These are phyloP conservation scores for Corylus avellana DNA, from an alignment of 306 rosid species.

Conservation along the genomic window DNA sequence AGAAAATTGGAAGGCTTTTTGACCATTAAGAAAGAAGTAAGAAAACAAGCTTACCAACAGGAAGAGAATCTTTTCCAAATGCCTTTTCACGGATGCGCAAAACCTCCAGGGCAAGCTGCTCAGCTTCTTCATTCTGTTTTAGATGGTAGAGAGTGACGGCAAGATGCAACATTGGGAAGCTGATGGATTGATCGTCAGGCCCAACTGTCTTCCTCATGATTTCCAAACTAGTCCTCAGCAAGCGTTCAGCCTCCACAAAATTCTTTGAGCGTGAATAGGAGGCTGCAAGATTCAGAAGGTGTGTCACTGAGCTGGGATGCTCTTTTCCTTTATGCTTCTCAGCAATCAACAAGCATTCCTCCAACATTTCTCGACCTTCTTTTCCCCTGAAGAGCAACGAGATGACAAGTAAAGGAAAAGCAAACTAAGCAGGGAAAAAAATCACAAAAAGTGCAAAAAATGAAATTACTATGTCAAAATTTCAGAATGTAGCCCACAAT, in stretches of 20 bases:
- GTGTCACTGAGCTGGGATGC: slow-evolving; percentile 68
- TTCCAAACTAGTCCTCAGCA: slow-evolving; percentile 68
- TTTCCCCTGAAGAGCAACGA: slow-evolving; percentile 52
- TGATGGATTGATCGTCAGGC: slow-evolving; percentile 65
- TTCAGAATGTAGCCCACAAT: neutral
- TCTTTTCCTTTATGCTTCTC: slow-evolving; percentile 72
- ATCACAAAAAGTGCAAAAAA: neutral
- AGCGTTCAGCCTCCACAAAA: slow-evolving; percentile 70
- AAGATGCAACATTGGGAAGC: slow-evolving; percentile 87
- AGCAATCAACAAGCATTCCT: slow-evolving; percentile 71
- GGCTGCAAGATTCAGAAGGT: slow-evolving; percentile 76
- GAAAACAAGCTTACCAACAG: slow-evolving; percentile 44
- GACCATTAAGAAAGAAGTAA: neutral
- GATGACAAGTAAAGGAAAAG: slow-evolving; percentile 9
- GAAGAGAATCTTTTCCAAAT: slow-evolving; percentile 73
- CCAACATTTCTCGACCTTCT: slow-evolving; percentile 82
- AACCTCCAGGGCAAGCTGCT: slow-evolving; percentile 70
- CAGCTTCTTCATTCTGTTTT: slow-evolving; percentile 78
- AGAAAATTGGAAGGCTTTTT: neutral
- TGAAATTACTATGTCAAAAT: neutral
- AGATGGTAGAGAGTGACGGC: slow-evolving; percentile 80
- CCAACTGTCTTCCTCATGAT: slow-evolving; percentile 58
- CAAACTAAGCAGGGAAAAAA: neutral
- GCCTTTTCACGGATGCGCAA: slow-evolving; percentile 75
- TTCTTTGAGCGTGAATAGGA: slow-evolving; percentile 76